These are phyloP conservation scores for Sicyos baderoa DNA, from an alignment of 306 rosid genomes.

Conservation along the genomic window DNA sequence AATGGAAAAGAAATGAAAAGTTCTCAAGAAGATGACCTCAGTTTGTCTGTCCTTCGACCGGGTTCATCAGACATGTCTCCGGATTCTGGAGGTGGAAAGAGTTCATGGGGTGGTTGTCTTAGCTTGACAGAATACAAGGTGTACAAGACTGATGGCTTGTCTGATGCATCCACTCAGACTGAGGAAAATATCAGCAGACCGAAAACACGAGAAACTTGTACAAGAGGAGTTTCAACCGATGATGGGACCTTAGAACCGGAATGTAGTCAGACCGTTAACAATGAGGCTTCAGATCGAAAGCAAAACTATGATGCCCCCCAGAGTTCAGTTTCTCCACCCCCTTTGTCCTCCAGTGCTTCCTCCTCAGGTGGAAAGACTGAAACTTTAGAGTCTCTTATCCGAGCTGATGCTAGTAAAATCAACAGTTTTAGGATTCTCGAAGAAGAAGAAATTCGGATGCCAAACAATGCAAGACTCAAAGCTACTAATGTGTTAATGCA, in stretches of 20 bases:
- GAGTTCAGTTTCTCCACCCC: conserved; percentile 49
- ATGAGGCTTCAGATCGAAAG: conserved; percentile 29
- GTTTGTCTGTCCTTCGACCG: conserved; percentile 32
- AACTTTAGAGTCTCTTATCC: conserved; percentile 77
- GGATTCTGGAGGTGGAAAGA: conserved; percentile 43
- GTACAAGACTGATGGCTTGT: conserved; percentile 58
- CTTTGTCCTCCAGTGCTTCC: conserved; percentile 47
- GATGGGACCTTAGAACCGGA: conserved; percentile 50
- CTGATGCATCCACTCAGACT: conserved; percentile 90
- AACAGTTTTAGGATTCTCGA: conserved; percentile 68
- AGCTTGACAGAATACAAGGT: conserved; percentile 68
- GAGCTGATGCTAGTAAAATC: conserved; percentile 78
- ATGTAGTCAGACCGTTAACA: conserved; percentile 32
- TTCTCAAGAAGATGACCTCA: conserved; percentile 65
- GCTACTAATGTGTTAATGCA: conserved; percentile 71
- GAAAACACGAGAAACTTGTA: conserved; percentile 52
- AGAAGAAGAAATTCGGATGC: conserved; percentile 55
- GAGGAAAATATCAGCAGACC: conserved; percentile 45
- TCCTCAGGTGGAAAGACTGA: conserved; percentile 74
- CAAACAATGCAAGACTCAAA: conserved; percentile 52
- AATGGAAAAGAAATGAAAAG: conserved; percentile 59
- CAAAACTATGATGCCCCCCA: conserved; percentile 41
- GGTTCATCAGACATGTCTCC: conserved; percentile 62
- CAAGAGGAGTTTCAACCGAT: conserved; percentile 85
- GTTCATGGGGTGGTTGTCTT: conserved; percentile 45